These are phyloP conservation scores for Arthrobotrys conoides DNA, from an alignment of 2,329 filamentous ascomycete species.

Conservation along the genomic window DNA sequence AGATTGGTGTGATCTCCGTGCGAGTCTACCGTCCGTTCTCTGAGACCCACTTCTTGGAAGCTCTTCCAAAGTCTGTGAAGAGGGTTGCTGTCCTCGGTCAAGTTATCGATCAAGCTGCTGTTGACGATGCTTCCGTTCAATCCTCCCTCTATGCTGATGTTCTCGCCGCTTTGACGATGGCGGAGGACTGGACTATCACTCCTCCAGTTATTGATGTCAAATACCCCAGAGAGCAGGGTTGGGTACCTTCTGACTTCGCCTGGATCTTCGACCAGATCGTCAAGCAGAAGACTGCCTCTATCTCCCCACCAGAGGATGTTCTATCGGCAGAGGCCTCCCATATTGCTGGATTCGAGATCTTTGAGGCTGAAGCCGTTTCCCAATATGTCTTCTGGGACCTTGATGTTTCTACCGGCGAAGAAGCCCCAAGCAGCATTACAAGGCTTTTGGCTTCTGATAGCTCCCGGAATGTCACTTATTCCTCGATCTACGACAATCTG, in stretches of 20 bases:
- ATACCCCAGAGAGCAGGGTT: constrained; percentile 81
- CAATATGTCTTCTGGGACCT: constrained; percentile 95
- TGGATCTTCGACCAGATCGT: constrained; percentile 69
- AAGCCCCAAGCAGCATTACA: constrained; percentile 75
- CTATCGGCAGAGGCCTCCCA: constrained; percentile 71
- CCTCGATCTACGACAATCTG: constrained; percentile 75
- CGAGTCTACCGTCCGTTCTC: constrained; percentile 95
- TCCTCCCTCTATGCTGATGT: constrained; percentile 95
- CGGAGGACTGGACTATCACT: constrained; percentile 75
- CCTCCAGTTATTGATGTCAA: constrained; percentile 86
- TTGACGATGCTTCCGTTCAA: constrained; percentile 80
- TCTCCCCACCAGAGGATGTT: constrained; percentile 67
- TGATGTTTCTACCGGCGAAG: constrained; percentile 78
- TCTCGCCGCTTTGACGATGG: constrained; percentile 85
- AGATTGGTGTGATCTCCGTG: constrained; percentile 89
- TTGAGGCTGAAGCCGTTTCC: constrained; percentile 51
- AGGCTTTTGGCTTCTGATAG: constrained; percentile 75
- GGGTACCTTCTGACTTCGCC: constrained; percentile 72
- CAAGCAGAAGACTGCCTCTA: constrained; percentile 67
- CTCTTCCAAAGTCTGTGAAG: constrained; percentile 80
- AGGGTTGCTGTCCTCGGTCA: constrained; percentile 90
- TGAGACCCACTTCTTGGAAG: constrained; percentile 90
- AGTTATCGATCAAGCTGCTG: constrained; percentile 79
- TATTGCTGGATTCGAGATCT: constrained; percentile 68
- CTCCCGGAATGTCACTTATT: constrained; percentile 74